Conservation (phyloP, 768 basidiomycete genomes). For the Filobasidium floriforme region DNA sequence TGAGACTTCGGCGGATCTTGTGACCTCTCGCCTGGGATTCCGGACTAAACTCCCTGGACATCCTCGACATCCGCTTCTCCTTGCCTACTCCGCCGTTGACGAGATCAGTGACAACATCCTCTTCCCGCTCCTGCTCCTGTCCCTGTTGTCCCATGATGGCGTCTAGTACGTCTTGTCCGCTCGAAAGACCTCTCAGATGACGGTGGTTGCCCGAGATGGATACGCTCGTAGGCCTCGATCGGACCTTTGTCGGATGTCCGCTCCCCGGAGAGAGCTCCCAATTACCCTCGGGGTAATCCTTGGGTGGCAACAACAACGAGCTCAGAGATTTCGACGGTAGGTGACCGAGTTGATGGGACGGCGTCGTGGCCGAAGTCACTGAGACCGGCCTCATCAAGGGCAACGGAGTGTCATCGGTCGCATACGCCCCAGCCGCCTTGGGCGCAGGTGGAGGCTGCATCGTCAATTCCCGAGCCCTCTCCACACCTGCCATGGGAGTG, state of each 20-base stretch:
- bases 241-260: constrained; percentile 6
- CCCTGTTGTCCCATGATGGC: neutral
- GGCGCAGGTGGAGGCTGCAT: neutral
- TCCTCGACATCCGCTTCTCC: constrained; percentile 1
- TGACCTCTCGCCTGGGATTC: neutral
- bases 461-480: neutral
- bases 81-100: neutral
- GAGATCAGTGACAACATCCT: neutral
- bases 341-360: neutral
- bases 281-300: constrained; percentile 8
- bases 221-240: constrained; percentile 1
- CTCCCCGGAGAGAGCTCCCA: constrained; percentile 5
- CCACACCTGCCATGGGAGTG: neutral
- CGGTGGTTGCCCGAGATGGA: neutral
- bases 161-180: neutral
- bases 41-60: constrained; percentile 3
- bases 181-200: neutral
- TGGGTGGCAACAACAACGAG: constrained; percentile 1
- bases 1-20: neutral
- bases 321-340: neutral
- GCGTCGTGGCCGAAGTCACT: neutral
- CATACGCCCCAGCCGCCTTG: neutral
- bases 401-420: neutral
- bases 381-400: neutral
- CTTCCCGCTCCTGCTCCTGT: neutral